Conservation (phyloP, 768 basidiomycete species). For the Auriscalpium vulgare region DNA sequence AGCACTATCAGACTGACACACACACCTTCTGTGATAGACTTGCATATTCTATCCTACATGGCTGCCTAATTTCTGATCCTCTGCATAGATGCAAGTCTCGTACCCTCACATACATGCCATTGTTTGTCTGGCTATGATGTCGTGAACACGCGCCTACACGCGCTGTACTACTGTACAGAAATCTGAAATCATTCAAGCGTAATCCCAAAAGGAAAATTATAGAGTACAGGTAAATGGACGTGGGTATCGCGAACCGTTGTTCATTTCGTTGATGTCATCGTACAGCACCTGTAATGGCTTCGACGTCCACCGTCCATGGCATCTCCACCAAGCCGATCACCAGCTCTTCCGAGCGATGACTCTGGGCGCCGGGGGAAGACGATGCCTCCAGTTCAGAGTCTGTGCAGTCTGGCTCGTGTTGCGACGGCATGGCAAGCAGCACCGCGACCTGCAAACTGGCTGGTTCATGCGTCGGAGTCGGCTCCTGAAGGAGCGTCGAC, state of each 20-base stretch:
- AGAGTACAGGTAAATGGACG: neutral
- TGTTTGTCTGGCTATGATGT: no score
- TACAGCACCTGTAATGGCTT: neutral
- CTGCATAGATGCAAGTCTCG: no score
- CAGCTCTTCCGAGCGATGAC: neutral
- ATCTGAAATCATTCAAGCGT: no score
- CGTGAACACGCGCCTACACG: no score
- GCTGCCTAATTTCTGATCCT: no score
- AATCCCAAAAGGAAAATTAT: no score
- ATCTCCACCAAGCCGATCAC: slow-evolving; percentile 5
- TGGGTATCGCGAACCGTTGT: neutral
- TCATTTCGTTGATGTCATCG: neutral
- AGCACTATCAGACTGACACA: no score
- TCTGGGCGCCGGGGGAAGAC: neutral
- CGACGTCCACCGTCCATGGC: slow-evolving; percentile 1
- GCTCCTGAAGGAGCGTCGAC: neutral
- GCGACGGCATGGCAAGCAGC: slow-evolving; percentile 14
- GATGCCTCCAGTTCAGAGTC: no score
- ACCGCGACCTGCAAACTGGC: slow-evolving; percentile 7
- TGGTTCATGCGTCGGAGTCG: neutral
- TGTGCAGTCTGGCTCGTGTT: neutral
- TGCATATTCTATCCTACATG: no score
- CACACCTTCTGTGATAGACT: no score
- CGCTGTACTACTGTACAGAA: no score
- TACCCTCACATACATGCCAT: no score